Base-by-base conservation (phyloP, 2,329 filamentous ascomycete species). In the Pseudogymnoascus verrucosus region DNA sequence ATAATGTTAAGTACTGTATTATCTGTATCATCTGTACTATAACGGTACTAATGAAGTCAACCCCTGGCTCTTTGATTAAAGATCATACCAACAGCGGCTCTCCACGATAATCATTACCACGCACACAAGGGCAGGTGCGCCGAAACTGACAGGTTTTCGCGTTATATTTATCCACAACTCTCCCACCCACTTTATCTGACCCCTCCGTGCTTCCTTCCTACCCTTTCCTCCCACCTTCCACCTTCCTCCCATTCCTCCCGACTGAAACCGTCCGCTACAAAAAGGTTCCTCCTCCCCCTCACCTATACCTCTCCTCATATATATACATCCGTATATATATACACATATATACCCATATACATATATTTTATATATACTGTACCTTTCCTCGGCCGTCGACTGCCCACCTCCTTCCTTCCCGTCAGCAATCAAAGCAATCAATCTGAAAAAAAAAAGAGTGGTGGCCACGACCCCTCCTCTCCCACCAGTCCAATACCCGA, bases 231-330 rank as follows among this genome's bases (percentile, higher is more conserved):
- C n/a, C n/a, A n/a, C n/a, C n/a, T n/a, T n/a, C 31, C 31, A 11
- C 40, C 54, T 16, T 60, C 31, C 59, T 39, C 31, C 40, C 19
- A 10, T 42, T 26, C 40, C 16, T 11, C 34, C 40, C 40, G 16
- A 42, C 39, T 42, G 39, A 42, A 42, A 42, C n/a, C 39, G 39
- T 42, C 39, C 39, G 39, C n/a, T 42, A 61, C 59, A 61, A 37
- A 37, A 37, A 28, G 26, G 23, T 12, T 23, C 57, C 57, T 28
- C 60, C 60, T 28, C 36, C 36, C 36, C 34, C 59, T 61, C 59
- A 21, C 12, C 36, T 28, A 61, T 42, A 42, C 39, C n/a, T 19
- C n/a, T n/a, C n/a, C 39, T 39, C 39, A 57, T 34, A 57, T 57
- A 57, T 34, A 57, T 57, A 57, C 19, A 3, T 26, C 12, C 19